Percentiles rank a stretch among this genome's conserved stretches.
These are phyloP conservation scores for Chara braunii DNA, from an alignment of 139 green algal species.

Conservation along the genomic window DNA sequence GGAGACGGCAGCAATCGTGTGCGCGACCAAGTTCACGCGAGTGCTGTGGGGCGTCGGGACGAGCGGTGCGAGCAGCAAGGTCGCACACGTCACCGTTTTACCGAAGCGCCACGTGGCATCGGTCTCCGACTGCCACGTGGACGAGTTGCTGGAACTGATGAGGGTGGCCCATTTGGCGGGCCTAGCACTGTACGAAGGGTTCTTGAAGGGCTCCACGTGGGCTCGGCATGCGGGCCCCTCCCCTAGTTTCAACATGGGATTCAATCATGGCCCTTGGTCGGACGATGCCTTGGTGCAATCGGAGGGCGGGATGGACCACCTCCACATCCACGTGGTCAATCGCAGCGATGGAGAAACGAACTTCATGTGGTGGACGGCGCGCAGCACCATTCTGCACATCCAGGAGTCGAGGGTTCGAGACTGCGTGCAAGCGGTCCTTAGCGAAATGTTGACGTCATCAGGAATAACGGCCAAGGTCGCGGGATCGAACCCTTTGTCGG, in stretches of 20 bases:
- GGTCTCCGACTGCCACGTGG: neutral
- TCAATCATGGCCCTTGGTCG: conserved; percentile 6
- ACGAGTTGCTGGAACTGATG: conserved; percentile 17
- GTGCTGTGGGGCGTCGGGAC: conserved; percentile 13
- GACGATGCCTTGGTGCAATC: neutral
- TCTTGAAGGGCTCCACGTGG: no score
- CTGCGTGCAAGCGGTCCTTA: no score
- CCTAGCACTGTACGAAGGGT: neutral
- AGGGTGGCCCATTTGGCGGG: neutral
- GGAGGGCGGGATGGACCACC: conserved; percentile 1
- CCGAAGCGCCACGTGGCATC: conserved; percentile 11
- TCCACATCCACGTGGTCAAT: conserved; percentile 17
- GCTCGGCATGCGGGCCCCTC: no score
- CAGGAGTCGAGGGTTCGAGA: no score
- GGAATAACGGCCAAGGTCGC: no score
- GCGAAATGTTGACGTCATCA: no score
- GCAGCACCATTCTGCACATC: no score
- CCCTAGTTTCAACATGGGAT: conserved; percentile 23
- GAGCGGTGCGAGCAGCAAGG: conserved; percentile 9
- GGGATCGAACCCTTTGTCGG: no score
- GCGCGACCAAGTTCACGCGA: neutral
- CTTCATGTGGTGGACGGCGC: conserved; percentile 29
- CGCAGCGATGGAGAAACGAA: conserved; percentile 13
- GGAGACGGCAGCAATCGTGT: conserved; percentile 10
- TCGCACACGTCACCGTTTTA: conserved; percentile 22